Conservation (phyloP, 371 early-diverging fungal genomes). For the Mucor circinelloides region DNA sequence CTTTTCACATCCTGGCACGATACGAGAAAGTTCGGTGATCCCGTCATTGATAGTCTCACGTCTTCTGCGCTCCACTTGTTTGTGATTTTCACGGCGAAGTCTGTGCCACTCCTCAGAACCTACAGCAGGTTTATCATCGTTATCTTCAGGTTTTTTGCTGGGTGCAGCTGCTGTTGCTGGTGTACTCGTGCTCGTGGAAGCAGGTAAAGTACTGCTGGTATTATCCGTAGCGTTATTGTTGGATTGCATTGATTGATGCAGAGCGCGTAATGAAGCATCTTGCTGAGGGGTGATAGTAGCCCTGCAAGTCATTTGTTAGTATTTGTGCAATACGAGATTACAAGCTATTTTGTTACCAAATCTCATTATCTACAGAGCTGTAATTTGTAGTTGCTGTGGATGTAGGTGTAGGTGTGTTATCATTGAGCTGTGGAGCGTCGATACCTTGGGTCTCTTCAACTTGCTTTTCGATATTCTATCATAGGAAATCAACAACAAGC, state of each 20-base stretch:
- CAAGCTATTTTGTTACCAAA: not conserved
- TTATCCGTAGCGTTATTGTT: not conserved
- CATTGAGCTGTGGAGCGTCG: not conserved
- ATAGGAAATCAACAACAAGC: not conserved
- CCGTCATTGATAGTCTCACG: constrained; percentile 93
- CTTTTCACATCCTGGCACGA: constrained; percentile 89
- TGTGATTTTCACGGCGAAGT: constrained; percentile 85
- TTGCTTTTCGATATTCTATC: not conserved
- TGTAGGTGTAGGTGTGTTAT: not conserved
- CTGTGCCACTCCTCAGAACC: constrained; percentile 86
- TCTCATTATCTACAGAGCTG: constrained; percentile 3
- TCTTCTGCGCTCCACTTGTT: constrained; percentile 91
- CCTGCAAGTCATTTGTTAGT: not conserved
- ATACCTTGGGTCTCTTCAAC: not conserved
- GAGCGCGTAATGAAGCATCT: constrained; percentile 22
- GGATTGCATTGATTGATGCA: constrained; percentile 23
- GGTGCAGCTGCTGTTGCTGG: not conserved
- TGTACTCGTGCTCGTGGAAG: not conserved
- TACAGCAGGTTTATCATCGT: constrained; percentile 47
- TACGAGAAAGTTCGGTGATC: constrained; percentile 79
- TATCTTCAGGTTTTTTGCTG: not conserved
- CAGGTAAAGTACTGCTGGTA: not conserved
- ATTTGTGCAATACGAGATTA: not conserved
- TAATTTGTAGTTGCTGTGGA: not conserved
- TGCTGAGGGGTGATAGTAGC: constrained; percentile 22